These are phyloP conservation scores for Arctium minus DNA, from an alignment of 129 eudicot genomes.

Conservation along the genomic window DNA sequence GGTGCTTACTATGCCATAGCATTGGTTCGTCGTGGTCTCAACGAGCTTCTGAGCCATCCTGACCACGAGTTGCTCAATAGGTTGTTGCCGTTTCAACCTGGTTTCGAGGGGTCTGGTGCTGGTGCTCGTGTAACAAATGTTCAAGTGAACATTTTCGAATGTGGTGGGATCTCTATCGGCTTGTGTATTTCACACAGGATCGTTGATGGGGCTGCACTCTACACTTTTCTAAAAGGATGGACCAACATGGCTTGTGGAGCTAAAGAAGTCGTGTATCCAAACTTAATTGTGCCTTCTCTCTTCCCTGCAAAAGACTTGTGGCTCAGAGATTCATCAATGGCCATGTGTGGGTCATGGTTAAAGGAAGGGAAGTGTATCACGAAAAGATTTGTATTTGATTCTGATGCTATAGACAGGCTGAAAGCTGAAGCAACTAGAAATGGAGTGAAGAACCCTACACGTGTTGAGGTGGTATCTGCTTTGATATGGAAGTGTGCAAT, in stretches of 20 bases:
- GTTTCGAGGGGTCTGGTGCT: neutral
- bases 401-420: neutral
- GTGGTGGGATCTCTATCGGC: constrained; percentile 26
- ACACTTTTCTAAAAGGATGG: constrained; percentile 49
- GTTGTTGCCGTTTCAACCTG: neutral
- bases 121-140: constrained; percentile 6
- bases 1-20: neutral
- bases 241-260: constrained; percentile 13
- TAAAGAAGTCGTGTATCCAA: constrained; percentile 21
- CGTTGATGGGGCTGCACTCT: constrained; percentile 50
- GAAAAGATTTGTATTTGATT: constrained; percentile 7
- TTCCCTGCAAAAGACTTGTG: constrained; percentile 36
- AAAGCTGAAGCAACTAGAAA: neutral
- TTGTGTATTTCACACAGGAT: constrained; percentile 23
- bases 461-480: constrained; percentile 11
- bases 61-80: neutral
- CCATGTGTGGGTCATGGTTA: constrained; percentile 33
- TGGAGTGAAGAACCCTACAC: neutral
- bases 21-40: neutral
- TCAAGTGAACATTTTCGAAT: constrained; percentile 25
- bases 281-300: constrained; percentile 34
- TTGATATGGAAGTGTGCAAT: constrained; percentile 24
- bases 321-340: constrained; percentile 41
- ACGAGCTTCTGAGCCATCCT: neutral
- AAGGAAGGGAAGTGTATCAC: constrained; percentile 42